These are phyloP conservation scores for Euphorbia celastroides DNA, from an alignment of 441 rosid genomes.

Conservation along the genomic window DNA sequence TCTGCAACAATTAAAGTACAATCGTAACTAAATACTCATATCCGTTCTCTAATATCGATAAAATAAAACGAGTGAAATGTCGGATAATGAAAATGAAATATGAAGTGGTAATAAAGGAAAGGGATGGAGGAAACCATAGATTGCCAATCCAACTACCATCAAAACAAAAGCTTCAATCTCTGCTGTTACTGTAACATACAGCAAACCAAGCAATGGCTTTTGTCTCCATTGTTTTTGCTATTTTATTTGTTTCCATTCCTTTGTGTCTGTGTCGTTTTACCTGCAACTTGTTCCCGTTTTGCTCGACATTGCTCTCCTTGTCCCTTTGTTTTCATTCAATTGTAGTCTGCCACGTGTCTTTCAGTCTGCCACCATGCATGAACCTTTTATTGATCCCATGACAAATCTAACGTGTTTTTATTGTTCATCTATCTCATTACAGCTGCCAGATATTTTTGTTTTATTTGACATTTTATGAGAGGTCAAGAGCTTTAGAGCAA, in stretches of 20 bases:
- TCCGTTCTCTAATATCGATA: no score
- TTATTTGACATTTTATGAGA: no score
- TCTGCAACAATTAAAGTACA: no score
- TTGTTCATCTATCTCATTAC: no score
- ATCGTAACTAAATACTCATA: no score
- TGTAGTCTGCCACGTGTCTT: constrained; percentile 5
- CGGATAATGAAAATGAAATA: constrained; percentile 33
- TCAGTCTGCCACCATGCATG: neutral
- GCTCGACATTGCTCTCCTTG: constrained; percentile 24
- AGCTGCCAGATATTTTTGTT: no score
- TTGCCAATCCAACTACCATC: constrained; percentile 53
- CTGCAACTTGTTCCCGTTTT: constrained; percentile 32
- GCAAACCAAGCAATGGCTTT: constrained; percentile 13
- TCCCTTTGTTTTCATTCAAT: constrained; percentile 20
- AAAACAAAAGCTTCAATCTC: constrained; percentile 32
- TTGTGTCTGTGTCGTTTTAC: constrained; percentile 21
- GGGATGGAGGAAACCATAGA: constrained; percentile 35
- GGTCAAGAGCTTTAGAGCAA: no score
- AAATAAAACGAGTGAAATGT: no score
- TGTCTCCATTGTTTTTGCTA: neutral
- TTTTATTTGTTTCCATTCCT: constrained; percentile 12
- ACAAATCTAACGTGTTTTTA: neutral
- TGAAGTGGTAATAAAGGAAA: constrained; percentile 5
- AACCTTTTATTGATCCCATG: neutral
- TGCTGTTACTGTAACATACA: constrained; percentile 6